Evolutionary conservation across 1,284 basidiomycete species (phyloP), one percentile per base, ranked within the genome.

Genomic region (Blastosporella zonata): DNA sequence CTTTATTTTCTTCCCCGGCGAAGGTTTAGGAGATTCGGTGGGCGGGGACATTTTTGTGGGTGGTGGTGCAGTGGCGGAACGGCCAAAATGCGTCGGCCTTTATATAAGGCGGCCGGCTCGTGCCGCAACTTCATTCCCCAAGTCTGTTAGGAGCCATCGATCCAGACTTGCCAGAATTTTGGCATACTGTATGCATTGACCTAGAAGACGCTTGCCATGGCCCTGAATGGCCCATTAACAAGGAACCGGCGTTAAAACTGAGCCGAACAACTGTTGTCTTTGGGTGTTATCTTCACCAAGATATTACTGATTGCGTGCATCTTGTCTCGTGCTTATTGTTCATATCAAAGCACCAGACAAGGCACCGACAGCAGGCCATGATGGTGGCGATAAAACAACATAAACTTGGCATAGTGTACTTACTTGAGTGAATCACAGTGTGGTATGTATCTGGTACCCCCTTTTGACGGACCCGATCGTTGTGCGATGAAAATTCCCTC

Each of bases 301-400:
- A 35, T 35, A 33, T 5, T 33, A 25, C 21, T 20, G 25, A 40
- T 40, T 27, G 5, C 23, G 18, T 37, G 36, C 36, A 37, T 13
- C 23, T 27, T 29, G 40, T 29, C n/a, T n/a, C n/a, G n/a, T n/a
- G n/a, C n/a, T 15, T 40, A 45, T 46, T 47, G 50, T 52, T 23
- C 28, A 57, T 58, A 57, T 42, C 53, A 56, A 49, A 58, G 55
- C 58, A 50, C 52, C 25, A 27, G n/a, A n/a, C n/a, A n/a, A n/a
- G n/a, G n/a, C n/a, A n/a, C n/a, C n/a, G 52, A 58, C 46, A 59
- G 56, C 54, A 46, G 48, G 53, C 54, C 57, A 60, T 64, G 51
- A 50, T 50, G 45, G 49, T 51, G 55, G 47, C 53, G 44, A n/a
- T 50, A 49, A 52, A 31, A 57, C 58, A 63, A 31, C 39, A 42